Base-by-base conservation (phyloP, 2,329 filamentous ascomycete genomes). In the Colletotrichum filicis region DNA sequence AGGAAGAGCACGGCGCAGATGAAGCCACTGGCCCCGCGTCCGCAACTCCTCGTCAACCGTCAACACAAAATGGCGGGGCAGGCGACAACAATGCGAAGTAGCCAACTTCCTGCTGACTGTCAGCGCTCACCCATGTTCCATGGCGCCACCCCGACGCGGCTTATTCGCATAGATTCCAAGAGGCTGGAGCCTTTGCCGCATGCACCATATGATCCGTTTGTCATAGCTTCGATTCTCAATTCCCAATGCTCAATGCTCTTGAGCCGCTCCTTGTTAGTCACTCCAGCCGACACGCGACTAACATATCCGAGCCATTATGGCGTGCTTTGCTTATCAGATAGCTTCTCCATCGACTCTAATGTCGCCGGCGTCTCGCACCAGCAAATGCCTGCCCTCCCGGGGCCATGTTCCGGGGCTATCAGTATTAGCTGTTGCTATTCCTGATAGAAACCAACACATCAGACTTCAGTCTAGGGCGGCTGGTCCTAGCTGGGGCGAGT, bases 371-470 rank as follows among this genome's bases (percentile, higher is more conserved):
- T 14, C 67, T 66, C 61, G 55, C 56, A 22, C 30, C 46, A 42
- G 37, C 42, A 49, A n/a, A 26, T 66, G 49, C 5, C 57, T 37
- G n/a, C 32, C 49, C 49, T 69, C 59, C 53, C 53, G 53, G 70
- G 53, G 42, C 24, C 28, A 22, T 46, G 37, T 53, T 24, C 56
- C 26, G 63, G 68, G n/a, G 56, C 64, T 32, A 42, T 64, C 53
- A 22, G 58, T 37, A 35, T 35, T 35, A 72, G 64, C 57, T 68
- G 37, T 37, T 63, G 65, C 58, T 63, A 37, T 69, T 64, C 58
- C 28, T 22, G 52, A 35, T 64, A 26, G 68, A 49, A 57, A 67
- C 53, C 56, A 62, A 49, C 42, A 49, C 63, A 57, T 42, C 37
- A 42, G 37, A 42, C 16, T 42, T 61, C 14, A 11, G n/a, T 60